phyloP scores from a whole-genome alignment of 2,329 filamentous ascomycete species.

The Botrytis cinerea region DNA sequence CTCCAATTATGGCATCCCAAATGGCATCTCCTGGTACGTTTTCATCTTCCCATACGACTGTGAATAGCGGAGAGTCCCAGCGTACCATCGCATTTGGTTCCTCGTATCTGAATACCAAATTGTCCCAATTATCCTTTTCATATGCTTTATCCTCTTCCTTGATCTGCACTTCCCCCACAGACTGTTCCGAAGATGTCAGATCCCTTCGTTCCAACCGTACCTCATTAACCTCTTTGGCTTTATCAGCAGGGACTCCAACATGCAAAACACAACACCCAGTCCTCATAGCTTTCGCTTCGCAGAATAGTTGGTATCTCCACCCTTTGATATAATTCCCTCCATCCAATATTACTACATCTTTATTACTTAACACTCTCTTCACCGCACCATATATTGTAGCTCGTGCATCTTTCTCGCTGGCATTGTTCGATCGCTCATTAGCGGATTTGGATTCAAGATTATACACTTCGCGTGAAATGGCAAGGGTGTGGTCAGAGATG shows the following conservation, averaged over 20 bases:
- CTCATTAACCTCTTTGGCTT: slow-evolving; percentile 60
- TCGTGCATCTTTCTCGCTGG: slow-evolving; percentile 78
- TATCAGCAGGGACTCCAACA: slow-evolving; percentile 58
- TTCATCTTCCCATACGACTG: slow-evolving; percentile 74
- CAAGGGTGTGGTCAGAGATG: slow-evolving; percentile 71
- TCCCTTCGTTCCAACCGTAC: slow-evolving; percentile 48
- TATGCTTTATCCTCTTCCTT: slow-evolving; percentile 40
- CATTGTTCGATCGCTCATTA: slow-evolving; percentile 69
- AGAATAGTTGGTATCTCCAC: slow-evolving; percentile 83
- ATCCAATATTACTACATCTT: slow-evolving; percentile 78
- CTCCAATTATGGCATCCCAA: slow-evolving; percentile 70
- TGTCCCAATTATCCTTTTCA: slow-evolving; percentile 40
- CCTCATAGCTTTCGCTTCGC: slow-evolving; percentile 77
- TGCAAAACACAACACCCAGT: slow-evolving; percentile 76
- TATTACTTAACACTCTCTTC: slow-evolving; percentile 70
- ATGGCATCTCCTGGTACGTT: slow-evolving; percentile 67
- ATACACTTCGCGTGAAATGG: slow-evolving; percentile 71
- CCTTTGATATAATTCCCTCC: slow-evolving; percentile 88
- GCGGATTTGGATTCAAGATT: slow-evolving; percentile 59
- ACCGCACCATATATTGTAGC: slow-evolving; percentile 76
- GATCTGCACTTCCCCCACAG: slow-evolving; percentile 35
- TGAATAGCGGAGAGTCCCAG: slow-evolving; percentile 84
- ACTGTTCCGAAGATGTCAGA: slow-evolving; percentile 32
- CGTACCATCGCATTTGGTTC: slow-evolving; percentile 83
- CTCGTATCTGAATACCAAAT: slow-evolving; percentile 69